phyloP scores from a whole-genome alignment of 768 basidiomycete species.

The Boletellus sp. region DNA sequence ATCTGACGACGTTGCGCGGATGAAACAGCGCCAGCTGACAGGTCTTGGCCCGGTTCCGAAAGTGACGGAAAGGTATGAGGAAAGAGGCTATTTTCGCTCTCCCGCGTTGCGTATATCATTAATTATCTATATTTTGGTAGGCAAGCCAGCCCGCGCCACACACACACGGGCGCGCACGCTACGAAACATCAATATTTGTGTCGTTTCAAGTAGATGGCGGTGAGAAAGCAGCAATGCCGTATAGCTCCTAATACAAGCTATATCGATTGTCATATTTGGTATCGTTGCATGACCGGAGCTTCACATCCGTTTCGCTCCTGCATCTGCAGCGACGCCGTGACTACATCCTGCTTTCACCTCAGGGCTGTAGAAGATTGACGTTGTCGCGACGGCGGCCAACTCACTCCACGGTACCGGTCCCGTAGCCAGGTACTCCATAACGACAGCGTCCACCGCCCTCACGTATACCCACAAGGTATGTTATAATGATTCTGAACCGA shows the following conservation, averaged over 20 bases:
- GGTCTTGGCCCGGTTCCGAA: slow-evolving; percentile 7
- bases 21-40: slow-evolving; percentile 14
- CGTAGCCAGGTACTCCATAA: slow-evolving; percentile 12
- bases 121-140: slow-evolving; percentile 3
- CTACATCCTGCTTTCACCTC: slow-evolving; percentile 5
- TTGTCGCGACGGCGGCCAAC: slow-evolving; percentile 4
- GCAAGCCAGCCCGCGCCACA: background rate
- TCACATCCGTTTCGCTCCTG: slow-evolving; percentile 12
- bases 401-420: slow-evolving; percentile 28
- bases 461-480: slow-evolving; percentile 6
- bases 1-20: slow-evolving; percentile 8
- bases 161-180: background rate
- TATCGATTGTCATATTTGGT: slow-evolving; percentile 21
- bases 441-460: slow-evolving; percentile 4
- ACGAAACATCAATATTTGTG: slow-evolving; percentile 1
- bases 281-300: slow-evolving; percentile 15
- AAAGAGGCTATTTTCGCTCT: slow-evolving; percentile 1
- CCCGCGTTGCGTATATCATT: slow-evolving; percentile 3
- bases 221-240: slow-evolving; percentile 20
- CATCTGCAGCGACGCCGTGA: slow-evolving; percentile 4
- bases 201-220: slow-evolving; percentile 7
- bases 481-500: slow-evolving; percentile 5
- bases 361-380: slow-evolving; percentile 22
- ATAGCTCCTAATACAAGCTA: slow-evolving; percentile 22
- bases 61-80: slow-evolving; percentile 1